Base-by-base conservation (phyloP, 1,284 basidiomycete genomes). In the Naganishia sp. region DNA sequence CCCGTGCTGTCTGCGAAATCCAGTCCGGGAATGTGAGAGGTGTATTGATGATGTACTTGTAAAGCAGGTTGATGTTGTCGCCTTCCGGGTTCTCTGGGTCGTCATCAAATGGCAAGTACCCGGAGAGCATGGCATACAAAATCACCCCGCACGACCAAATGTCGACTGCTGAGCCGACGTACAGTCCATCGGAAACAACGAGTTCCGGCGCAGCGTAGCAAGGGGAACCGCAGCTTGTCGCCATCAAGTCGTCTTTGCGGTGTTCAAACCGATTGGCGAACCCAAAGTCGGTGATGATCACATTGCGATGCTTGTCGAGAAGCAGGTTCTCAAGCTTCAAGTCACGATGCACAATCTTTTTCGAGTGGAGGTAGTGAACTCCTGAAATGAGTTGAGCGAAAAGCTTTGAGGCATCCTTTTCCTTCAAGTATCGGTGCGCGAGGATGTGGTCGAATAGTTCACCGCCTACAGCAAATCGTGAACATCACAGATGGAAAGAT, bases 91-190 rank as follows among this genome's bases (percentile, higher is more conserved):
- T 99, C 39, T 89, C 89, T 1, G 96, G 96, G 80, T 99, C 96
- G 78, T 99, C 96, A 80, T 99, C 96, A 79, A 98, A 99, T n/a
- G 96, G 96, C 39, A 99, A 87, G 77, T 99, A 99, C 9, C 96
- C 96, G 1, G 95, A 94, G 13, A 99, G 86, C 95, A 99, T 99
- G 65, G 96, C 96, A 78, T 98, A 99, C 6, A 99, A 85, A 73
- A 99, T 99, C 71, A 99, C 96, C 70, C 96, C 96, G 73, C 96
- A 99, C 15, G 90, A 93, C 96, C 96, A 99, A 73, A 99, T 95
- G 75, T 99, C 96, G 68, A 99, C 96, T 1, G 96, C 94, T n/a
- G 91, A 93, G 25, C 96, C 96, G 45, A 96, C 92, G 74, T 99
- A 99, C 16, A 94, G 85, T 36, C 96, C 96, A 75, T 99, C 96